phyloP scores from a whole-genome alignment of 2,329 filamentous ascomycete genomes.

The Fusarium piperis region DNA sequence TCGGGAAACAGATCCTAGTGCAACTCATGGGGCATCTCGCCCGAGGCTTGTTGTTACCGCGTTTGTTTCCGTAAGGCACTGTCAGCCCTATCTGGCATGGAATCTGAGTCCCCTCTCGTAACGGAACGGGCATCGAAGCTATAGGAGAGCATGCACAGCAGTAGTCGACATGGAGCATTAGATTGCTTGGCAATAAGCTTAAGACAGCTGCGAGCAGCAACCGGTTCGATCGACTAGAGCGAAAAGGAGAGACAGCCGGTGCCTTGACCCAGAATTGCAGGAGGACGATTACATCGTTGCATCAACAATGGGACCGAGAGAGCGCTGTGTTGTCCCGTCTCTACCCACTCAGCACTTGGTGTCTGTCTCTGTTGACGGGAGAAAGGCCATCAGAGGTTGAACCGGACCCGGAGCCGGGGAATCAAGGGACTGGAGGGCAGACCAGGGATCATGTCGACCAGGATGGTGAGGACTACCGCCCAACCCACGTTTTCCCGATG shows the following conservation, averaged over 20 bases:
- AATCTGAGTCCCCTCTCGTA: slow-evolving; percentile 16
- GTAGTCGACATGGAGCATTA: background rate
- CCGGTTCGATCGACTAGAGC: background rate
- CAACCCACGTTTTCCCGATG: slow-evolving; percentile 37
- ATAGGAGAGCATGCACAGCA: background rate
- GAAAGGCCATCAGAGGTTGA: background rate
- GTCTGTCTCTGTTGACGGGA: slow-evolving; percentile 4
- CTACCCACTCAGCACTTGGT: slow-evolving; percentile 7
- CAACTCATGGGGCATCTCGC: slow-evolving; percentile 3
- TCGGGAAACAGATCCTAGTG: slow-evolving; percentile 36
- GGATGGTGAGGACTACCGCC: slow-evolving; percentile 24
- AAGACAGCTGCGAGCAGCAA: background rate
- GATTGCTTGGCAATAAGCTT: background rate
- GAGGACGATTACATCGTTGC: slow-evolving; percentile 10
- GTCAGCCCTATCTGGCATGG: slow-evolving; percentile 21
- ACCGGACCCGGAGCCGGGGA: slow-evolving; percentile 25
- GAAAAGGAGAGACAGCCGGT: background rate
- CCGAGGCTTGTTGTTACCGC: slow-evolving; percentile 8
- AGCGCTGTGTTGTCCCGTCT: slow-evolving; percentile 34
- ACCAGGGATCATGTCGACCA: slow-evolving; percentile 31
- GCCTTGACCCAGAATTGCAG: slow-evolving; percentile 4
- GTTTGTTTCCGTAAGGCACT: slow-evolving; percentile 12
- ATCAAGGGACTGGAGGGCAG: slow-evolving; percentile 27
- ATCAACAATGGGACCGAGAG: slow-evolving; percentile 20
- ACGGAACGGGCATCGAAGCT: background rate